A percentile compares a stretch with the other conserved stretches of the same genome.
Conservation (phyloP, 345 rosid genomes). For the Arabidopsis thaliana region DNA sequence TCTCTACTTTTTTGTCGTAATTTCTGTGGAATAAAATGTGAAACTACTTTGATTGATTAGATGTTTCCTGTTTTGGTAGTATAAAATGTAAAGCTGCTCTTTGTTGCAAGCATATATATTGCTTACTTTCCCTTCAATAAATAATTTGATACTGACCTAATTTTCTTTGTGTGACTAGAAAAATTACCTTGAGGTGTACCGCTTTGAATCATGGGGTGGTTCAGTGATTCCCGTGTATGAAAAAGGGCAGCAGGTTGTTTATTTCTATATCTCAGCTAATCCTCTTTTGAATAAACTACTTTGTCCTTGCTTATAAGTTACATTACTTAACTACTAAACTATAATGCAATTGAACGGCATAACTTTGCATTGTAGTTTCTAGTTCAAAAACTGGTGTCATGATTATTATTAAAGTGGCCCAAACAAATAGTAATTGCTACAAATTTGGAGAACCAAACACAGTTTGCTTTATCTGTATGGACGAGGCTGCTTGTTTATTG, state of each 20-base stretch:
- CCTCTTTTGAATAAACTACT: constrained; percentile 1
- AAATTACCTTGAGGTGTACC: constrained; percentile 93
- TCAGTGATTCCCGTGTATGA: constrained; percentile 83
- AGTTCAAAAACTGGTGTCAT: constrained; percentile 22
- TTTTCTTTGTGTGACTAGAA: constrained; percentile 59
- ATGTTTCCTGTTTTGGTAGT: constrained; percentile 26
- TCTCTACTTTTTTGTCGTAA: constrained; percentile 6
- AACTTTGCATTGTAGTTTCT: constrained; percentile 13
- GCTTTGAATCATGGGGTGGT: constrained; percentile 98
- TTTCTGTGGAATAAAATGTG: constrained; percentile 14
- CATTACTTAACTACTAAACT: constrained; percentile 22
- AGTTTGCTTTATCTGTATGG: not conserved
- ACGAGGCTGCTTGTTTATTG: not conserved
- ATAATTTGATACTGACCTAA: constrained; percentile 34
- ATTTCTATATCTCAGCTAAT: constrained; percentile 10
- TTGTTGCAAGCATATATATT: constrained; percentile 1
- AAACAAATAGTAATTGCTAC: not conserved
- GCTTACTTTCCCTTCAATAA: constrained; percentile 2
- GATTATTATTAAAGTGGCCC: constrained; percentile 13
- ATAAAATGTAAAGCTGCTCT: constrained; percentile 2
- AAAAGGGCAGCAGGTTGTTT: constrained; percentile 73
- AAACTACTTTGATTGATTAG: constrained; percentile 21
- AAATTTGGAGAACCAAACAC: constrained; percentile 16
- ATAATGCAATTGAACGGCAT: constrained; percentile 24
- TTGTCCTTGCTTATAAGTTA: not conserved